phyloP scores from a whole-genome alignment of 306 rosid genomes.

The Psophocarpus tetragonolobus region DNA sequence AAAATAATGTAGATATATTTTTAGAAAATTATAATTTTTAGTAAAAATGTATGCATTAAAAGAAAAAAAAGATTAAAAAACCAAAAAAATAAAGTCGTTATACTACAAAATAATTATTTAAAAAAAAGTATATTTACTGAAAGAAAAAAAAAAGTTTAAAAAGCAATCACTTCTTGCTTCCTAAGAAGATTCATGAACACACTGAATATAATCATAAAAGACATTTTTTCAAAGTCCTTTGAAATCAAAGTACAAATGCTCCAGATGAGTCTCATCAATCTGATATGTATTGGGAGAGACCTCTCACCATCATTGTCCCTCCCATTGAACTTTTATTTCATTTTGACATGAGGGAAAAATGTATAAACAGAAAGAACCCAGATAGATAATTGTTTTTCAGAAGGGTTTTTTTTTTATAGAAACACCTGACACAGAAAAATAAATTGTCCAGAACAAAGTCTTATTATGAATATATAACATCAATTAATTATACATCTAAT shows the following conservation, averaged over 20 bases:
- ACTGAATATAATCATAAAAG: slow-evolving; percentile 21
- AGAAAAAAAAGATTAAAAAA: too few species aligned
- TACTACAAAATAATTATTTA: too few species aligned
- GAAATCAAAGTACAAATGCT: slow-evolving; percentile 87
- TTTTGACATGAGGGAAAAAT: slow-evolving; percentile 52
- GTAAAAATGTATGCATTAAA: too few species aligned
- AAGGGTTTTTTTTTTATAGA: too few species aligned
- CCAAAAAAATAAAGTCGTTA: too few species aligned
- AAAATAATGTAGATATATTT: too few species aligned
- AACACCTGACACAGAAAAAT: too few species aligned
- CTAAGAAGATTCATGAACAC: too few species aligned
- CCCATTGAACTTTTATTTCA: slow-evolving; percentile 59
- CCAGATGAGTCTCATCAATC: slow-evolving; percentile 62
- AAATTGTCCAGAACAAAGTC: too few species aligned
- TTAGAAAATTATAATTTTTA: too few species aligned
- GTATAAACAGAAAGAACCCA: slow-evolving; percentile 12
- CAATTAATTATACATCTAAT: background rate
- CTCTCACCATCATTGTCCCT: slow-evolving; percentile 50
- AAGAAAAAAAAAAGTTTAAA: too few species aligned
- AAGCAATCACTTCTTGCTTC: too few species aligned
- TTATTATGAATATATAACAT: background rate
- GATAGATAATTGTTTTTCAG: background rate
- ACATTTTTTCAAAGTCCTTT: slow-evolving; percentile 50
- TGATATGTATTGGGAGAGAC: slow-evolving; percentile 52
- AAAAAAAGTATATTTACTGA: background rate